Evolutionary conservation across 768 basidiomycete genomes (phyloP).

Genomic region (Wakefieldia striispora): DNA sequence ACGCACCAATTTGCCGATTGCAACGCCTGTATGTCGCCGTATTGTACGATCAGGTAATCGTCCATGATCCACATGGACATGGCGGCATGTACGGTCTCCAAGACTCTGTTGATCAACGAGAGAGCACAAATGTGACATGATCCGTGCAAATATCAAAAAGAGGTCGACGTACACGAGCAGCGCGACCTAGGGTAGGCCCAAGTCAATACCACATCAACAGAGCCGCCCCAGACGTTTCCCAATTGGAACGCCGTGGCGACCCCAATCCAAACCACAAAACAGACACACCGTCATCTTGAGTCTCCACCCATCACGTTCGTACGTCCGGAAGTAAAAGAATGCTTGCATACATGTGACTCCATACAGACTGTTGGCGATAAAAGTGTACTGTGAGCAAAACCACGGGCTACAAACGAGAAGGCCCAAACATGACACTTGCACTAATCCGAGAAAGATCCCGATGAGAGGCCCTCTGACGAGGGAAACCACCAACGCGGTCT

Average conservation of each 20-base stretch:
- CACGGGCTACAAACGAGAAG: background rate
- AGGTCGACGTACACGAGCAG: conserved; percentile 13
- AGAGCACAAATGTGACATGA: background rate
- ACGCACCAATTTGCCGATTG: conserved; percentile 22
- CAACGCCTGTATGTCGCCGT: conserved; percentile 10
- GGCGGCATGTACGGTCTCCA: conserved; percentile 22
- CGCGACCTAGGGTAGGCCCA: conserved; percentile 14
- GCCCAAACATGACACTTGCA: conserved; percentile 9
- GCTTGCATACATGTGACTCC: conserved; percentile 28
- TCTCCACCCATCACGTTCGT: conserved; percentile 13
- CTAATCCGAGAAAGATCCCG: conserved; percentile 23
- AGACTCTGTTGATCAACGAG: conserved; percentile 4
- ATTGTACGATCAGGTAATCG: conserved; percentile 21
- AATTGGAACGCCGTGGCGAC: too few relatives aligned
- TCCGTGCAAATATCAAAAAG: too few relatives aligned
- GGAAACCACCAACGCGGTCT: conserved; percentile 1
- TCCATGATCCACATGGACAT: conserved; percentile 26
- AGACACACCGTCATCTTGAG: conserved; percentile 24
- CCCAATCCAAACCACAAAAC: background rate
- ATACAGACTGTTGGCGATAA: conserved; percentile 18
- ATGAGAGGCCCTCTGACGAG: conserved; percentile 28
- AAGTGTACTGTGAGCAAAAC: background rate
- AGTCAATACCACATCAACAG: background rate
- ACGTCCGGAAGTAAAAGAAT: conserved; percentile 28
- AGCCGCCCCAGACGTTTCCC: too few relatives aligned